Base-by-base conservation (phyloP, 768 basidiomycete species). In the Boletus sp. region DNA sequence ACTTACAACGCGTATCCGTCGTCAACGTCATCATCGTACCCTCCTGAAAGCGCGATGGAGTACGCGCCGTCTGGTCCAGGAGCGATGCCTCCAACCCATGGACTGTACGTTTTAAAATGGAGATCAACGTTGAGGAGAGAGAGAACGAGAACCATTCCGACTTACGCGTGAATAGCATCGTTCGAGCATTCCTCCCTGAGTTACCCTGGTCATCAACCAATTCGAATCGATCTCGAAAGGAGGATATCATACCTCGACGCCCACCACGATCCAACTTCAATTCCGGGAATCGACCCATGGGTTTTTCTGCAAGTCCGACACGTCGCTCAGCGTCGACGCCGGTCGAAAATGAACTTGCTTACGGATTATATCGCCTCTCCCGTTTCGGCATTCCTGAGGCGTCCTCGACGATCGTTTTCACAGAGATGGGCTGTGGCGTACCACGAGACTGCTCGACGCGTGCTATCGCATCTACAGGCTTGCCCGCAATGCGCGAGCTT, bases 141-240 rank as follows among this genome's bases (percentile, higher is more conserved):
- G 15, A 15, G 20, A 28, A 24, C 54, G 1, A 29, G 47, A 49
- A 40, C 18, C 7, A 18, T n/a, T 9, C 17, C 3, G 3, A 76
- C 90, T 67, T 71, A 93, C 92, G 92, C 92, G 63, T 96, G 94
- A 56, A 96, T 76, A 7, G 93, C 80, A 69, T 91, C 93, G 1
- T 68, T 73, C 48, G 90, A 90, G 62, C 92, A 94, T 42, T 77
- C 78, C 52, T 79, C 76, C 52, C 83, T 83, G 42, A 36, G 59
- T 18, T 8, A 35, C 10, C 17, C 24, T 20, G 6, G 0, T 32
- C 7, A 47, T 56, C 30, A 50, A 42, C 47, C n/a, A n/a, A 17
- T 7, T 8, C 17, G 8, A 46, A 40, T 28, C n/a, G 2, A 37
- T 5, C 33, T n/a, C 8, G 8, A 37, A 37, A 28, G 15, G 18